Conservation (phyloP, 441 rosid species). For the Biscutella laevigata region DNA sequence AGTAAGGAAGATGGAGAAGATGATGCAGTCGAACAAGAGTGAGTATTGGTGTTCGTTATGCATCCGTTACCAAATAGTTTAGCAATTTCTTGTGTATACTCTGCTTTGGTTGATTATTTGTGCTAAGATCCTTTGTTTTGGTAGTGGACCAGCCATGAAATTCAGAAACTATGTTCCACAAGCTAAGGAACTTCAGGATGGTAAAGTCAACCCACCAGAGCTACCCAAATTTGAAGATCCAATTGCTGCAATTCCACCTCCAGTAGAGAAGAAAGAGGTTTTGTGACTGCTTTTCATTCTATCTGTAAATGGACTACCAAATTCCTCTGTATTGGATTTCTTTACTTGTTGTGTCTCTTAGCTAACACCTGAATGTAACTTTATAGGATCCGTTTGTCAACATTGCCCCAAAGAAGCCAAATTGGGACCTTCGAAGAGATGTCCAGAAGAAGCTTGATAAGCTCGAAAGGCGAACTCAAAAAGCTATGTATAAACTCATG, state of each 20-base stretch:
- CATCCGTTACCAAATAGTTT: neutral
- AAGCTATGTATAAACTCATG: conserved; percentile 68
- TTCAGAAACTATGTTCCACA: conserved; percentile 94
- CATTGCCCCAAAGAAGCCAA: conserved; percentile 97
- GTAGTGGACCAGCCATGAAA: conserved; percentile 57
- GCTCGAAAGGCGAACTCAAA: conserved; percentile 82
- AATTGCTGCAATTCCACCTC: conserved; percentile 47
- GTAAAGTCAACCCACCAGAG: conserved; percentile 76
- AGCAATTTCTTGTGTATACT: neutral
- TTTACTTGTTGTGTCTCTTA: neutral
- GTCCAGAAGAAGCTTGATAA: conserved; percentile 96
- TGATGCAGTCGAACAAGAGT: conserved; percentile 36
- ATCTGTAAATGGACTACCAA: neutral
- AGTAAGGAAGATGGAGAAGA: conserved; percentile 28
- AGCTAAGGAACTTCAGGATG: conserved; percentile 80
- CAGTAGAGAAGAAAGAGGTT: conserved; percentile 64
- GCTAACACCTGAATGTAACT: neutral
- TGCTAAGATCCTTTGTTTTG: neutral
- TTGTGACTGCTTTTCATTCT: conserved; percentile 9
- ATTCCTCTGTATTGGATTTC: neutral
- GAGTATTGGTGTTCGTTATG: conserved; percentile 16
- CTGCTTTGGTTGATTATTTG: neutral
- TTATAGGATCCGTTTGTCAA: conserved; percentile 81
- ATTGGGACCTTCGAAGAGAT: conserved; percentile 93
- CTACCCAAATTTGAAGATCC: conserved; percentile 94